Base-by-base conservation (phyloP, 805 yeast species). In the Peterozyma toletana region DNA sequence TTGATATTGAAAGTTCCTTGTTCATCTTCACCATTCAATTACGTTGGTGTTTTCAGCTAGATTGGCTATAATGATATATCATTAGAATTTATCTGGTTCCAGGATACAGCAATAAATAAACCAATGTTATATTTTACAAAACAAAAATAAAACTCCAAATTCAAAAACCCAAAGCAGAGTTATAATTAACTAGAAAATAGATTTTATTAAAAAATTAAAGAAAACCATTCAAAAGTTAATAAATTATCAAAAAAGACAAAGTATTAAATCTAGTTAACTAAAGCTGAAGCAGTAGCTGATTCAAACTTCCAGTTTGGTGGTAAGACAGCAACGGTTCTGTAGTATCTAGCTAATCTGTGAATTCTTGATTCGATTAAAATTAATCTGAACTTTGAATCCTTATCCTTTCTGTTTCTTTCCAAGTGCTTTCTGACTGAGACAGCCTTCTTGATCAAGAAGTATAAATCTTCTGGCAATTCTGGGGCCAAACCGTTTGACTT, bases 281-380 rank as follows among this genome's bases (percentile, higher is more conserved):
- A 83, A 75, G 99, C 95, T 66, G 99, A 93, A 70, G 99, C 99
- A 69, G 99, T 93, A 70, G 99, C 96, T 62, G 99, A 91, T 82
- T 93, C 99, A 95, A 86, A 93, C 81, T 93, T 93, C 99, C 99
- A 93, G 93, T 86, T 90, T 72, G 99, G 98, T 65, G 99, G 99
- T 70, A 93, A 84, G 66, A 93, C 98, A 68, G 96, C 80, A 65
- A 88, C 96, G 65, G 96, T 87, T 88, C 96, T 91, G 96, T 93
- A 93, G 95, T 93, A 93, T 81, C 99, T 87, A 63, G 99, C 96
- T 71, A 93, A 86, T 85, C 99, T 91, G 96, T 93, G 99, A 80
- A 93, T 93, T 89, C 99, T 90, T 58, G 98, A 91, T 81, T 93
- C 99, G 74, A 93, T 90, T 75, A 93, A 85, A 93, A 93, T 93